These are phyloP conservation scores for Serpula lacrymans DNA, from an alignment of 768 basidiomycete genomes.

Conservation along the genomic window DNA sequence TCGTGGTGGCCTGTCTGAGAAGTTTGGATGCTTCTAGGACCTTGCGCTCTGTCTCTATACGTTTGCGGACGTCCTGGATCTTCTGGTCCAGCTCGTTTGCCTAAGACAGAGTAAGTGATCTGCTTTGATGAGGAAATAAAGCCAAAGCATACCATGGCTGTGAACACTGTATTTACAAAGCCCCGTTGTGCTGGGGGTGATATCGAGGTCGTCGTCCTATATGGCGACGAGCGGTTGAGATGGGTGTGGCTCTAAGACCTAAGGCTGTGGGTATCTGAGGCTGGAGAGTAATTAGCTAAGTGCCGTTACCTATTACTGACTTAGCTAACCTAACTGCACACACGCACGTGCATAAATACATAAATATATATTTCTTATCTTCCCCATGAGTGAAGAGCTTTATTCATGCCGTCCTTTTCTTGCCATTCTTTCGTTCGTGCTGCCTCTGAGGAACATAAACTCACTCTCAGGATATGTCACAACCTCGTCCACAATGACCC, in stretches of 20 bases:
- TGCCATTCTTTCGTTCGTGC: constrained; percentile 36
- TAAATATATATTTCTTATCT: constrained; percentile 9
- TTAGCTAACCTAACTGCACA: constrained; percentile 17
- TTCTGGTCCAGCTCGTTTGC: constrained; percentile 80
- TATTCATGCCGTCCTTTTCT: constrained; percentile 29
- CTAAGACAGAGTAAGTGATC: constrained; percentile 10
- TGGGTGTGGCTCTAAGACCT: constrained; percentile 18
- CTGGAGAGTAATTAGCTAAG: constrained; percentile 13
- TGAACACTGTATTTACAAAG: constrained; percentile 10
- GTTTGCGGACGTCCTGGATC: constrained; percentile 86
- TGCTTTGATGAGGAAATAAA: constrained; percentile 4
- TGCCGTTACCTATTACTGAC: constrained; percentile 12
- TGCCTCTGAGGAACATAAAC: constrained; percentile 37
- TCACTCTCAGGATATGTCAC: constrained; percentile 48
- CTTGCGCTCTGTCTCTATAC: constrained; percentile 91
- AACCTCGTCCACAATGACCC: constrained; percentile 32
- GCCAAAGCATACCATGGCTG: constrained; percentile 28
- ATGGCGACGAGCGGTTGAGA: constrained; percentile 5
- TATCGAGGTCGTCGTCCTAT: constrained; percentile 6
- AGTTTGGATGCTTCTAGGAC: constrained; percentile 81
- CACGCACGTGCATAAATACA: constrained; percentile 12
- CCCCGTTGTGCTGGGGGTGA: constrained; percentile 15
- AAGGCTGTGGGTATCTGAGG: constrained; percentile 27
- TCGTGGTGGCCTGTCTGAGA: constrained; percentile 77
- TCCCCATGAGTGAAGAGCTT: constrained; percentile 2